A percentile compares a stretch with the other conserved stretches of the same genome.
These are phyloP conservation scores for Fusarium duplospermum DNA, from an alignment of 2,329 filamentous ascomycete species.

Conservation along the genomic window DNA sequence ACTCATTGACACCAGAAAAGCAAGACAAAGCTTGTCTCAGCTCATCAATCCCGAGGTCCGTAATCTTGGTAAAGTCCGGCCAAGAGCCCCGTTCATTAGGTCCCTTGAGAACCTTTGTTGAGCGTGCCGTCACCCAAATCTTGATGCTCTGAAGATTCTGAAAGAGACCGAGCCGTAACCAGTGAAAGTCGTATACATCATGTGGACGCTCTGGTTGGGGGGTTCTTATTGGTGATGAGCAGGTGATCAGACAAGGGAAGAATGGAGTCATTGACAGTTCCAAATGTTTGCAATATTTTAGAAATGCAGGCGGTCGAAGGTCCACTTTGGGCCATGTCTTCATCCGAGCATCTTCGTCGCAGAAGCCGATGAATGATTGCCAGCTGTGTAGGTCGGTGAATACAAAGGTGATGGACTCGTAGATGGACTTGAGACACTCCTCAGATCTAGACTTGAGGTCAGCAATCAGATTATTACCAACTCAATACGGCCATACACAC, in stretches of 20 bases:
- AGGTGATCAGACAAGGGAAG: neutral
- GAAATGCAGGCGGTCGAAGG: neutral
- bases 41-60: neutral
- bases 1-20: neutral
- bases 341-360: neutral
- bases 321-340: neutral
- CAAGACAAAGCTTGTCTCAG: neutral
- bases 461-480: neutral
- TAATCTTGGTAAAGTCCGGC: neutral
- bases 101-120: neutral
- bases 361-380: neutral
- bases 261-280: neutral
- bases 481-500: neutral
- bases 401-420: neutral
- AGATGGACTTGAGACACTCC: conserved; percentile 7
- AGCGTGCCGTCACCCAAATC: conserved; percentile 6
- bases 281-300: neutral
- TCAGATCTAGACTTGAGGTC: neutral
- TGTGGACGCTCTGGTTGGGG: neutral
- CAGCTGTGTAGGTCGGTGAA: neutral
- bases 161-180: neutral
- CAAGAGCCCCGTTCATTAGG: neutral
- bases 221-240: neutral
- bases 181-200: conserved; percentile 1
- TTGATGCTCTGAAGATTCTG: conserved; percentile 7